These are phyloP conservation scores for Colletotrichum sp. DNA, from an alignment of 2,329 filamentous ascomycete genomes.

Conservation along the genomic window DNA sequence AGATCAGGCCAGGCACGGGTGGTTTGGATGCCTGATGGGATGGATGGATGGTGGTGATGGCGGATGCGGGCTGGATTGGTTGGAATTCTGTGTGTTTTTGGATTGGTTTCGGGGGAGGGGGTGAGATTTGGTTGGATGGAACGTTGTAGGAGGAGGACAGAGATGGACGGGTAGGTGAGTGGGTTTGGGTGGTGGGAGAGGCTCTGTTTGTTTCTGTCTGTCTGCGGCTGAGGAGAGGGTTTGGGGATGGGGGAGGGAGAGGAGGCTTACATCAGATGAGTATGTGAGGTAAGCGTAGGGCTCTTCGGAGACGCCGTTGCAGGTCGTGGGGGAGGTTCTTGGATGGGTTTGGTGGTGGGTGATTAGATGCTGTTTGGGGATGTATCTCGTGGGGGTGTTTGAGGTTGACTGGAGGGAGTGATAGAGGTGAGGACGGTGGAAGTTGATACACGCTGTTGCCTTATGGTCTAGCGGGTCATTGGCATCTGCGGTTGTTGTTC, in stretches of 20 bases:
- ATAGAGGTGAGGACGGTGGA: neutral
- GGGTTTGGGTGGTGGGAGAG: neutral
- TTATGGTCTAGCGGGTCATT: neutral
- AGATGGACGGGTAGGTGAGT: neutral
- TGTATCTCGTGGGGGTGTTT: neutral
- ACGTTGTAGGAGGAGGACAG: neutral
- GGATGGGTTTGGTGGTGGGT: fast-evolving
- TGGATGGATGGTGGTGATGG: neutral
- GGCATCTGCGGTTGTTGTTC: neutral
- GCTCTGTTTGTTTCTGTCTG: neutral
- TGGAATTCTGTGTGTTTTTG: neutral
- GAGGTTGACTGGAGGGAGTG: neutral
- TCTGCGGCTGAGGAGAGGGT: neutral
- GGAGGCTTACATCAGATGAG: neutral
- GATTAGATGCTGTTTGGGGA: neutral
- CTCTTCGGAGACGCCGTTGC: neutral
- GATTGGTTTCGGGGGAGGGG: neutral
- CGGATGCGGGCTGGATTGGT: neutral
- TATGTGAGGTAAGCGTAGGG: neutral
- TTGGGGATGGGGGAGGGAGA: neutral
- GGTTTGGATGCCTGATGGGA: neutral
- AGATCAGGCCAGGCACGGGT: neutral
- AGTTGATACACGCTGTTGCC: neutral
- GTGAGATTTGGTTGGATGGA: neutral
- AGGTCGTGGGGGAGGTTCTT: neutral